These are phyloP conservation scores for Backusella psychrophila DNA, from an alignment of 192 early-diverging fungal genomes.

Conservation along the genomic window DNA sequence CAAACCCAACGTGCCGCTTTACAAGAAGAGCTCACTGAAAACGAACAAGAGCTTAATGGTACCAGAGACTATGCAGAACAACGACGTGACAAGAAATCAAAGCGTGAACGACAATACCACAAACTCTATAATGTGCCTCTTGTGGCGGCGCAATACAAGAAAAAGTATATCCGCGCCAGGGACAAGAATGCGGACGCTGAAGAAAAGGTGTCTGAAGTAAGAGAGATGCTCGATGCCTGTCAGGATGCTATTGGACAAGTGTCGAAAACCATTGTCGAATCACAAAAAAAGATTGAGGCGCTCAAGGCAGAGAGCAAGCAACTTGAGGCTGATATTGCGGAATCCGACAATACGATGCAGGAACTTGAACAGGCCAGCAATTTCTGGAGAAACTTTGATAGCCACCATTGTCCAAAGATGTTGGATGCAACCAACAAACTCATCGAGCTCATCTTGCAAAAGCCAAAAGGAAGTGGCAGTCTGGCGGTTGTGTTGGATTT, in stretches of 20 bases:
- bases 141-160: conserved; percentile 15
- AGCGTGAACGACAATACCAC: conserved; percentile 25
- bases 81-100: conserved; percentile 19
- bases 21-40: neutral
- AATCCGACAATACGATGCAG: neutral
- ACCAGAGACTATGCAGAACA: conserved; percentile 22
- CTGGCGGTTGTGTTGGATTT: neutral
- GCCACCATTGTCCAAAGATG: neutral
- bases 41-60: conserved; percentile 10
- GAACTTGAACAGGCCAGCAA: conserved; percentile 7
- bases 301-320: neutral
- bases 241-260: conserved; percentile 10
- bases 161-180: conserved; percentile 26
- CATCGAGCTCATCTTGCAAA: neutral
- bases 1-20: neutral
- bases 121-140: conserved; percentile 24
- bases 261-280: neutral
- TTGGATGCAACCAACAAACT: neutral
- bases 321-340: neutral
- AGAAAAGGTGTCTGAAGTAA: conserved; percentile 20
- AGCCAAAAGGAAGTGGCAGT: neutral
- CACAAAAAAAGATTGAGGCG: conserved; percentile 1
- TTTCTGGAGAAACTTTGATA: conserved; percentile 18
- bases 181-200: conserved; percentile 28
- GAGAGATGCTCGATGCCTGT: conserved; percentile 7